A percentile compares a stretch with the other conserved stretches of the same genome.
These are phyloP conservation scores for Aureobasidium sp. DNA, from an alignment of 2,329 filamentous ascomycete species.

Conservation along the genomic window DNA sequence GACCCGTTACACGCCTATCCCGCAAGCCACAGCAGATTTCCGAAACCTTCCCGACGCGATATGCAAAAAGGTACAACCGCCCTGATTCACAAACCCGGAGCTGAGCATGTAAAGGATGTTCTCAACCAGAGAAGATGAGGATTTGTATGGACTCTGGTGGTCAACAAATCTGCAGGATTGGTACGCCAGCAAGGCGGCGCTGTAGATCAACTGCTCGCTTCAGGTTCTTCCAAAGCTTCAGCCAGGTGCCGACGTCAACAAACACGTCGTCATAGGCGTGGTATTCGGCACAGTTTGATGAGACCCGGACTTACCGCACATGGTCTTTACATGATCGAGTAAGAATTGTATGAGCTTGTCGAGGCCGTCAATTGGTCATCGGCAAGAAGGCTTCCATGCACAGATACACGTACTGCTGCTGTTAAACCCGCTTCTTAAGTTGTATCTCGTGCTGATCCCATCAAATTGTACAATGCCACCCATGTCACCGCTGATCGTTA, in stretches of 20 bases:
- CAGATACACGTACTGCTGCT: background rate
- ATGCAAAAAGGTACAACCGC: background rate
- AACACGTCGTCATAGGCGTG: background rate
- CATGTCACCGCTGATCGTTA: conserved; percentile 6
- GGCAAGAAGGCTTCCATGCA: background rate
- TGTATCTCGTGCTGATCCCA: background rate
- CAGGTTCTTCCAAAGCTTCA: background rate
- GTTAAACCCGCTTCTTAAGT: background rate
- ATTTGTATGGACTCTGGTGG: background rate
- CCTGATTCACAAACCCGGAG: background rate
- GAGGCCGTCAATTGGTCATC: background rate
- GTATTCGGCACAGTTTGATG: background rate
- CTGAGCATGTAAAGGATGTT: background rate
- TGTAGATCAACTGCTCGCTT: background rate
- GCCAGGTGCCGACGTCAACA: too few species aligned
- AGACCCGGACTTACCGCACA: background rate
- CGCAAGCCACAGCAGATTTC: background rate
- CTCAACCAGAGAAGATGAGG: background rate
- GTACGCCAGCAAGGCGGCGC: background rate
- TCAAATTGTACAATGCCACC: background rate
- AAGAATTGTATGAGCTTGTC: background rate
- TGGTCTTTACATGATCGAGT: background rate
- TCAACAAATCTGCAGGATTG: background rate
- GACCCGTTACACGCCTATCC: background rate
- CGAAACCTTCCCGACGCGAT: background rate